phyloP scores from a whole-genome alignment of 192 early-diverging fungal species.

The Backusella psychrophila region DNA sequence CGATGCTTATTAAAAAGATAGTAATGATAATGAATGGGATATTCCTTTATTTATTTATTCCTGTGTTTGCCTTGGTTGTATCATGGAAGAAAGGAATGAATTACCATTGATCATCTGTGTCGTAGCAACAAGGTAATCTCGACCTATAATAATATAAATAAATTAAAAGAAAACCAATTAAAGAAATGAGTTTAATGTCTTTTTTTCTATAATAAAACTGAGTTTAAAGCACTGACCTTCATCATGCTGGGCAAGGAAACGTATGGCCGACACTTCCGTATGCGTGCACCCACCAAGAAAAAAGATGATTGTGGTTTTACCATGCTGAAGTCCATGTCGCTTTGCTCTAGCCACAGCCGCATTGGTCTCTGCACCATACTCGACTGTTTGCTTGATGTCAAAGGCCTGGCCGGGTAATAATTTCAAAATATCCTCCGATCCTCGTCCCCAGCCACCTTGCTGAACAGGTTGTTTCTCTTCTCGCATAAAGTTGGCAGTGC shows the following conservation, averaged over 20 bases:
- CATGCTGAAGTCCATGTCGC: conserved; percentile 24
- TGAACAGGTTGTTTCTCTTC: conserved; percentile 35
- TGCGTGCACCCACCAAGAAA: conserved; percentile 96
- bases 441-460: conserved; percentile 68
- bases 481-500: conserved; percentile 21
- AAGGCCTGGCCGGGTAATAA: conserved; percentile 78
- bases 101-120: conserved; percentile 91
- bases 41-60: background rate
- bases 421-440: conserved; percentile 82
- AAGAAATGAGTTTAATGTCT: background rate
- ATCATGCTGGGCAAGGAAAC: conserved; percentile 82
- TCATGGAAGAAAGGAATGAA: conserved; percentile 59
- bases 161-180: background rate
- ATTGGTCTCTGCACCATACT: conserved; percentile 42
- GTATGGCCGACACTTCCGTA: conserved; percentile 90
- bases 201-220: background rate
- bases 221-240: conserved; percentile 44
- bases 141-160: conserved; percentile 25
- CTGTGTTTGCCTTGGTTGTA: conserved; percentile 10
- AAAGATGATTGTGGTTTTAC: conserved; percentile 73
- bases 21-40: background rate
- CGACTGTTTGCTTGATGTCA: conserved; percentile 70
- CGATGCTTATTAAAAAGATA: background rate
- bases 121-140: conserved; percentile 85
- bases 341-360: conserved; percentile 29